Conservation (phyloP, 257 asterid species). For the Haberlea rhodopensis region DNA sequence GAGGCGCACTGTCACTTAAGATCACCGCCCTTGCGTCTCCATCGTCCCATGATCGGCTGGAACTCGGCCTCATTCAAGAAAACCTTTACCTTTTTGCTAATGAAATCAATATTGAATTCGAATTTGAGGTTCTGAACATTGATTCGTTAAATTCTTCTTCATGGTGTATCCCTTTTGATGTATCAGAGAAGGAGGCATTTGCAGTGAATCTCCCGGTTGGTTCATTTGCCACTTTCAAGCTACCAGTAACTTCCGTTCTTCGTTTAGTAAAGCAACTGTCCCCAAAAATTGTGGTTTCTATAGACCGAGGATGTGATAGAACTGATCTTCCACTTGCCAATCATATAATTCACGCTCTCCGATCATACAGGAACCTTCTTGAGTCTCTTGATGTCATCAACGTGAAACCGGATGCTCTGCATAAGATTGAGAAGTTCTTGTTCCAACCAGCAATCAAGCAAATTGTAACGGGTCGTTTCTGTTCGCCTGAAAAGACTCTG, state of each 20-base stretch:
- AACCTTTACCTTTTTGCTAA: conserved; percentile 69
- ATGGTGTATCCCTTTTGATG: conserved; percentile 57
- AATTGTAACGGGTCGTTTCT: conserved; percentile 49
- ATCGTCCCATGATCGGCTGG: conserved; percentile 68
- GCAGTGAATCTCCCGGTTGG: conserved; percentile 82
- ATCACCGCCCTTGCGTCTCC: conserved; percentile 78
- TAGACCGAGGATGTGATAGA: conserved; percentile 88
- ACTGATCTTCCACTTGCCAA: conserved; percentile 82
- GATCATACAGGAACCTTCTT: too few relatives aligned
- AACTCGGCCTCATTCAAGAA: conserved; percentile 70
- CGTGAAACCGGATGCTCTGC: conserved; percentile 66
- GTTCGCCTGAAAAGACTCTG: conserved; percentile 74
- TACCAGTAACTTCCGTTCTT: conserved; percentile 58
- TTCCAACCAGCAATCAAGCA: conserved; percentile 74
- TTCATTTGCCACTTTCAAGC: conserved; percentile 47
- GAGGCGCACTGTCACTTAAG: conserved; percentile 61
- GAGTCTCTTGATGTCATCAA: conserved; percentile 88
- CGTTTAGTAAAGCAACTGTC: conserved; percentile 70
- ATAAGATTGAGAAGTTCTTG: conserved; percentile 84
- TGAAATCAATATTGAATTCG: conserved; percentile 60
- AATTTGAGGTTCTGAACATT: conserved; percentile 58
- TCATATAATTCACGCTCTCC: conserved; percentile 75
- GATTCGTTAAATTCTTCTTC: conserved; percentile 65
- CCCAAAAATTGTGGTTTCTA: conserved; percentile 82
- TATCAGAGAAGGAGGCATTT: conserved; percentile 51